A percentile compares a stretch with the other conserved stretches of the same genome.
Evolutionary conservation across 169 alveolate species (phyloP).

Genomic region (Fabrea salina): DNA sequence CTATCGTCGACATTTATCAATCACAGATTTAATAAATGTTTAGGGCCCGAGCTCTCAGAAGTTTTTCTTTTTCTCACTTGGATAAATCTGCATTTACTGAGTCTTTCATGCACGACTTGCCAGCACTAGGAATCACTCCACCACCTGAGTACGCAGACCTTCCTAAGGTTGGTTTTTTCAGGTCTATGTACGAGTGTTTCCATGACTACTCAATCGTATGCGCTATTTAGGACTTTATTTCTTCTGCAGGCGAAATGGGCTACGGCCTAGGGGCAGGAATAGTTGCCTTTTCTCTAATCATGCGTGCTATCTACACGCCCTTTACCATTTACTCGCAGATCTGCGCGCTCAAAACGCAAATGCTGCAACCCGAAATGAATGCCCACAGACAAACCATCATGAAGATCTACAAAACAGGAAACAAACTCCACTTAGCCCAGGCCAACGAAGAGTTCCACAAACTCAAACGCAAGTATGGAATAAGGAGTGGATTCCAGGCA

Average conservation of each 20-base stretch:
- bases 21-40: no score
- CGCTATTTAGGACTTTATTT: neutral
- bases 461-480: slow-evolving; percentile 51
- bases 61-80: neutral
- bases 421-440: neutral
- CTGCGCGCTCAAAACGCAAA: neutral
- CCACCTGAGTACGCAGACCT: neutral
- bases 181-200: neutral
- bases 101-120: neutral
- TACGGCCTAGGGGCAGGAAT: slow-evolving; percentile 25
- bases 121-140: neutral
- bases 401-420: slow-evolving; percentile 5
- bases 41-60: neutral
- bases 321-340: neutral
- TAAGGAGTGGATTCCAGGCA: slow-evolving; percentile 40
- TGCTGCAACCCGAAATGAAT: slow-evolving; percentile 12
- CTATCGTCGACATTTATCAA: slow-evolving; percentile 9
- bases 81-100: neutral
- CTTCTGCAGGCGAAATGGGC: neutral
- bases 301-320: slow-evolving; percentile 23
- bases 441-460: neutral
- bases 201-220: slow-evolving; percentile 13
- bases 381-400: neutral
- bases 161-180: neutral
- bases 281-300: neutral